Percentiles rank a stretch among this genome's conserved stretches.
Evolutionary conservation across 768 basidiomycete genomes (phyloP).

Genomic region (Leccinellum rugosiceps): DNA sequence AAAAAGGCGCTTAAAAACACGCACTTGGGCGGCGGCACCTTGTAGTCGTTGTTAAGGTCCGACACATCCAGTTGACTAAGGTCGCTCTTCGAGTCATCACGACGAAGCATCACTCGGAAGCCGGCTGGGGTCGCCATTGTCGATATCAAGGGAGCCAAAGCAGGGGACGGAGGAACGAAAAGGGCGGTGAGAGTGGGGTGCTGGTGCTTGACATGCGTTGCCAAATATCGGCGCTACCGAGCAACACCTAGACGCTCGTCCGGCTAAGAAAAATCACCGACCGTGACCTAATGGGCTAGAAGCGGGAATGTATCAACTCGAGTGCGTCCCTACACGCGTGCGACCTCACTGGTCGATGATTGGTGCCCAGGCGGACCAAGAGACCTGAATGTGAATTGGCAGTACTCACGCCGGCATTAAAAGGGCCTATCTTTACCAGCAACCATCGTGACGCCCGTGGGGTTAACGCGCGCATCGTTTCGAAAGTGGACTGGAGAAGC

Average conservation of each 20-base stretch:
- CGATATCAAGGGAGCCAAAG: not conserved
- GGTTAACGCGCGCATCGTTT: not conserved
- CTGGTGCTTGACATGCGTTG: constrained; percentile 1
- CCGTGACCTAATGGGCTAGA: not conserved
- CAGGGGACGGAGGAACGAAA: not conserved
- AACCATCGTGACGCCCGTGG: not conserved
- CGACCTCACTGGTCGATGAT: not conserved
- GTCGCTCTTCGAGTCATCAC: not conserved
- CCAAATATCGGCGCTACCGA: constrained; percentile 3
- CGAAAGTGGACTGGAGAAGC: not conserved
- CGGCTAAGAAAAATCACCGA: not conserved
- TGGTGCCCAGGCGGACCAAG: not conserved
- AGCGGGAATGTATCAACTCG: not conserved
- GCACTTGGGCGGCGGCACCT: constrained; percentile 28
- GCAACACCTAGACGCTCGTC: not conserved
- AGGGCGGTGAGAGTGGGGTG: not conserved
- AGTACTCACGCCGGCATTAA: constrained; percentile 2
- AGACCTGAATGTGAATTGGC: not conserved
- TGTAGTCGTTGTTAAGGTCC: constrained; percentile 4
- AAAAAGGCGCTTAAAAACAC: not conserved
- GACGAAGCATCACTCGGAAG: constrained; percentile 6
- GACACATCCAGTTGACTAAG: constrained; percentile 9
- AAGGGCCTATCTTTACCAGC: not conserved
- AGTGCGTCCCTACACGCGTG: constrained; percentile 4
- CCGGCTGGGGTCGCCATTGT: constrained; percentile 13